Conservation (phyloP, 139 green algal genomes). For the Diplosphaera chodatii region DNA sequence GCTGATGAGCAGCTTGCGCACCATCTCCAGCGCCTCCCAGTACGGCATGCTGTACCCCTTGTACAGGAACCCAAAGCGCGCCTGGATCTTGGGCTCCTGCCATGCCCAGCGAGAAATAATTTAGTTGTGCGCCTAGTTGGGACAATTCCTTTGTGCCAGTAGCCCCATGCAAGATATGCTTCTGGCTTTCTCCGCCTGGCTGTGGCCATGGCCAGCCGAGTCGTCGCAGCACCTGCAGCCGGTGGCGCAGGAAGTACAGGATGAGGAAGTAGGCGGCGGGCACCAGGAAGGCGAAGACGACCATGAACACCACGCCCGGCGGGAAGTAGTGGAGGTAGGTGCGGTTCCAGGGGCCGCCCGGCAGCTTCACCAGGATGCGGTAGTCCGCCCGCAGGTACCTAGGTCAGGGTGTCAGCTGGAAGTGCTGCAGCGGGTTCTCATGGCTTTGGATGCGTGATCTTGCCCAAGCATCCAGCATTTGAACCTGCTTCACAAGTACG, state of each 20-base stretch:
- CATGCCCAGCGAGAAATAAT: too few relatives aligned
- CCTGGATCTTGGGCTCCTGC: constrained; percentile 20
- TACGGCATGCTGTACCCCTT: constrained; percentile 24
- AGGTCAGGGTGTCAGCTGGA: too few relatives aligned
- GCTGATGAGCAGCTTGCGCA: constrained; percentile 34
- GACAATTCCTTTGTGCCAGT: too few relatives aligned
- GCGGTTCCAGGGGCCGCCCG: background rate
- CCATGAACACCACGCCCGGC: constrained; percentile 23
- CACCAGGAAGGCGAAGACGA: constrained; percentile 25
- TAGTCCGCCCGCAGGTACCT: constrained; percentile 31
- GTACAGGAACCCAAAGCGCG: constrained; percentile 39
- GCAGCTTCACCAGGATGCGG: constrained; percentile 12
- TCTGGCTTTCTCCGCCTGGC: too few relatives aligned
- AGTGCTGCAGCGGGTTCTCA: too few relatives aligned
- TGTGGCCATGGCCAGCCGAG: too few relatives aligned
- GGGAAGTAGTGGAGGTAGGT: constrained; percentile 29
- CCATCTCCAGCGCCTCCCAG: constrained; percentile 37
- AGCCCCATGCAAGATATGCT: too few relatives aligned
- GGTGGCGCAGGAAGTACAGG: constrained; percentile 17
- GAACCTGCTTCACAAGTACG: too few relatives aligned
- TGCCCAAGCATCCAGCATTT: too few relatives aligned
- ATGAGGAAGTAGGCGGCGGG: constrained; percentile 25
- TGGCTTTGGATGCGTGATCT: too few relatives aligned
- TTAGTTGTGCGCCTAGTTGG: too few relatives aligned
- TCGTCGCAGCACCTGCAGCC: constrained; percentile 13